phyloP scores from a whole-genome alignment of 257 asterid genomes.

The Linderniella brevidens region DNA sequence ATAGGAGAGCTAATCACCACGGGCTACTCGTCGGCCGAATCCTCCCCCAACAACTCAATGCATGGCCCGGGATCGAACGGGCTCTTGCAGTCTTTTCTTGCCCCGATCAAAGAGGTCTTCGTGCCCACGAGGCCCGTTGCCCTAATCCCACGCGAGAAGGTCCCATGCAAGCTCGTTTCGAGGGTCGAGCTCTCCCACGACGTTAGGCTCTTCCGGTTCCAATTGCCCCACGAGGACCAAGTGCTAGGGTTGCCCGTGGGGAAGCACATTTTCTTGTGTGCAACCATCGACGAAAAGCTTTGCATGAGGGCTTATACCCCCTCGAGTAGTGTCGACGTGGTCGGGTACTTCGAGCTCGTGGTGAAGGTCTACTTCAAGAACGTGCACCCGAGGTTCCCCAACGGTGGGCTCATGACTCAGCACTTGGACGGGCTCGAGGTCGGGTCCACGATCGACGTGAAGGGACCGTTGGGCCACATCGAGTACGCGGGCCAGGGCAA shows the following conservation, averaged over 20 bases:
- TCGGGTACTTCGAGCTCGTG: constrained; percentile 68
- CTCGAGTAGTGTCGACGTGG: constrained; percentile 35
- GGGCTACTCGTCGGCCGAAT: constrained; percentile 45
- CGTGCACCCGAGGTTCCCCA: constrained; percentile 65
- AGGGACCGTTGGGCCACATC: constrained; percentile 88
- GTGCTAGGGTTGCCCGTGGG: constrained; percentile 69
- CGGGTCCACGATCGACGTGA: constrained; percentile 47
- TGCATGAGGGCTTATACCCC: constrained; percentile 98
- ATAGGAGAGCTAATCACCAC: constrained; percentile 67
- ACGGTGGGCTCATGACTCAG: constrained; percentile 84
- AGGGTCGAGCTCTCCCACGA: constrained; percentile 55
- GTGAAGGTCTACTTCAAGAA: constrained; percentile 60
- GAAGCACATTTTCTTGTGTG: constrained; percentile 67
- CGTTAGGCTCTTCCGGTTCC: constrained; percentile 47
- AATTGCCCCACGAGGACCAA: constrained; percentile 53
- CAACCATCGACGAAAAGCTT: constrained; percentile 44
- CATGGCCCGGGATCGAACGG: constrained; percentile 39
- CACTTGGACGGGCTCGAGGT: constrained; percentile 34
- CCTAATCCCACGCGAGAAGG: constrained; percentile 46
- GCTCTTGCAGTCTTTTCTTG: constrained; percentile 5
- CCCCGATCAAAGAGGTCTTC: constrained; percentile 38
- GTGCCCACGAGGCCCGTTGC: constrained; percentile 24
- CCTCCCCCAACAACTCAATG: constrained; percentile 59
- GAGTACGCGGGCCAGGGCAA: constrained; percentile 59
- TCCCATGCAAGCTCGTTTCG: constrained; percentile 51